Base-by-base conservation (phyloP, 148 eudicot species). In the Rheum nobile region DNA sequence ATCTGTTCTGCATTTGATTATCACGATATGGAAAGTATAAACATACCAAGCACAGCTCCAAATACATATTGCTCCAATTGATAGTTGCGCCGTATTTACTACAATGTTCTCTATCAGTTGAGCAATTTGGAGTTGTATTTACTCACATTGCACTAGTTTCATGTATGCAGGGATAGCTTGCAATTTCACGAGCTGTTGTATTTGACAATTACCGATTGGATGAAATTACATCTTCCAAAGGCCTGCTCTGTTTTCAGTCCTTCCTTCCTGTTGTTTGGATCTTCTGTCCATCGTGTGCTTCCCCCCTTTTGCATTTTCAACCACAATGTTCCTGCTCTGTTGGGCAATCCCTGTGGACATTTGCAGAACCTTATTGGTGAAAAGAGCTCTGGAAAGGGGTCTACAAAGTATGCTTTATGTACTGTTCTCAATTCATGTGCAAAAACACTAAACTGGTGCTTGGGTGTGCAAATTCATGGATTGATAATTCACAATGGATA, bases 391-490 rank as follows among this genome's bases (percentile, higher is more conserved):
- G 75, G 77, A 50, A 48, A 32, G 55, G 34, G 72, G 31, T 73
- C 76, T 28, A 80, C 76, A 17, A 82, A 82, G 79, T 85, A 73
- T 72, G 71, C 68, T 57, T 61, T 85, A 29, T 85, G 87, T 72
- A 50, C 54, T 31, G 39, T 71, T 7, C 76, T 85, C 22, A 82
- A 79, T 42, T 78, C 77, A 54, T 85, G 82, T 52, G 72, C 87
- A 28, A 80, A 78, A 71, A 61, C 74, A 38, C 71, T 52, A 29
- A 82, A 82, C 69, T 68, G 67, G 44, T 65, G 48, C 10, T 63
- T 78, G 42, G 85, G 85, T 71, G 61, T 76, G 69, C 87, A 78
- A 32, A 46, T 85, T 55, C 87, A 85, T 75, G 85, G 78, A 10
- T 72, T 55, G 69, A 78, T 82, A 39, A 17, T 85, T 38, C 78